Evolutionary conservation across 2,329 filamentous ascomycete species (phyloP).

Genomic region (Leptographium wingfieldii): DNA sequence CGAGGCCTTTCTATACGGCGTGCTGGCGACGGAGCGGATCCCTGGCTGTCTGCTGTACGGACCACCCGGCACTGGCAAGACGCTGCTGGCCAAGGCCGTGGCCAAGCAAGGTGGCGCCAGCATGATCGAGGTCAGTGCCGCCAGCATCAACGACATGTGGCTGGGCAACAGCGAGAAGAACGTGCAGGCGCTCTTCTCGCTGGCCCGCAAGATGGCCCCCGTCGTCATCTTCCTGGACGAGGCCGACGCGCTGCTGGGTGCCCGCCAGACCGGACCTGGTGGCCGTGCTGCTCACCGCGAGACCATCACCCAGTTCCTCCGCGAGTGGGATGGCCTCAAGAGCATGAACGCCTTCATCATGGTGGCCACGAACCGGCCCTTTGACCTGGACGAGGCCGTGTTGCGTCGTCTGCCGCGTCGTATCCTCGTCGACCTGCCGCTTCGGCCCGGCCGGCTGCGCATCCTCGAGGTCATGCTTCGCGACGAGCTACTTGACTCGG

Average conservation of each 20-base stretch:
- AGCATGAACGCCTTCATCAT: conserved; percentile 76
- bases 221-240: conserved; percentile 96
- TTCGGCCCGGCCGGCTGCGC: conserved; percentile 42
- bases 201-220: conserved; percentile 82
- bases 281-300: conserved; percentile 64
- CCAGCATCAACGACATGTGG: conserved; percentile 91
- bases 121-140: conserved; percentile 79
- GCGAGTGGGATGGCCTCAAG: conserved; percentile 86
- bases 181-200: conserved; percentile 77
- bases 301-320: conserved; percentile 90
- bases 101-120: conserved; percentile 56
- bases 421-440: conserved; percentile 60
- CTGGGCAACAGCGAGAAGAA: conserved; percentile 96
- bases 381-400: conserved; percentile 84
- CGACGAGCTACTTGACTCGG: conserved; percentile 42
- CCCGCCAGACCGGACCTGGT: conserved; percentile 50
- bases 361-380: conserved; percentile 92
- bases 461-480: conserved; percentile 59
- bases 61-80: conserved; percentile 70
- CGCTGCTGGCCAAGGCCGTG: conserved; percentile 55
- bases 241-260: conserved; percentile 81
- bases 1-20: conserved; percentile 92
- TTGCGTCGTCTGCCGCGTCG: conserved; percentile 62
- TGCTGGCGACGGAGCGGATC: conserved; percentile 81
- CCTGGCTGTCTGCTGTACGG: conserved; percentile 82